Evolutionary conservation across 768 basidiomycete species (phyloP), one percentile per base, ranked within the genome.

Genomic region (Sporobolomyces pararoseus): DNA sequence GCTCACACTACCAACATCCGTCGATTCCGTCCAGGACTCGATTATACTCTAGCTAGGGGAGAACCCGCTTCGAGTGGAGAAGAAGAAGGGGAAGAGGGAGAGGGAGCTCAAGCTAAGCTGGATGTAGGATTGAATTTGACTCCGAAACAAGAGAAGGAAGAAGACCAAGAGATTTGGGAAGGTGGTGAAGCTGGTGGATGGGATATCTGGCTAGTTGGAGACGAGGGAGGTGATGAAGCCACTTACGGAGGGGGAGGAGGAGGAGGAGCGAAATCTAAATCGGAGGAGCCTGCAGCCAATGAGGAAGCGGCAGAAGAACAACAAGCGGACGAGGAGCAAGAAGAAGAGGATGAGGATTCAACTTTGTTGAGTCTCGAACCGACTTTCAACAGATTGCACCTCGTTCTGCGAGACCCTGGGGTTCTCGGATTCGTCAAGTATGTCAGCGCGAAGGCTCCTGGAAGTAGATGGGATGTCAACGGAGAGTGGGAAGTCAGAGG

Each of bases 401-500:
- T 98, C 44, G 94, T 97, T 29, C 81, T 97, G 66, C 85, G 95
- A 21, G 95, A 98, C 79, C 89, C 92, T 77, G 85, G 89, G 25
- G 93, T 98, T 54, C 88, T 98, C 86, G 86, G 86, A 49, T 98
- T 97, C 78, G 91, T 94, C 72, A 98, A 97, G 79, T 98, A 98
- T 76, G 86, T 97, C 25, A 89, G 89, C 32, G 90, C 90, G 21
- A 86, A 87, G 1, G 95, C 95, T 0, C 86, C 87, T 60, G 91
- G 92, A 13, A 92, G 90, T 34, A 82, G 95, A 63, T 98, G 92
- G 92, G 95, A 98, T 78, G 81, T 97, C 16, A 90, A 87, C 71
- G 88, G 87, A 5, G 95, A 98, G 80, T 97, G 89, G 78, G 91
- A 92, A 77, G 87, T 96, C 6, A 44, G 62, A 32, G 64, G 63